Evolutionary conservation across 495 filamentous ascomycete genomes (phyloP).

Genomic region (Beverwykella pulmonaria): DNA sequence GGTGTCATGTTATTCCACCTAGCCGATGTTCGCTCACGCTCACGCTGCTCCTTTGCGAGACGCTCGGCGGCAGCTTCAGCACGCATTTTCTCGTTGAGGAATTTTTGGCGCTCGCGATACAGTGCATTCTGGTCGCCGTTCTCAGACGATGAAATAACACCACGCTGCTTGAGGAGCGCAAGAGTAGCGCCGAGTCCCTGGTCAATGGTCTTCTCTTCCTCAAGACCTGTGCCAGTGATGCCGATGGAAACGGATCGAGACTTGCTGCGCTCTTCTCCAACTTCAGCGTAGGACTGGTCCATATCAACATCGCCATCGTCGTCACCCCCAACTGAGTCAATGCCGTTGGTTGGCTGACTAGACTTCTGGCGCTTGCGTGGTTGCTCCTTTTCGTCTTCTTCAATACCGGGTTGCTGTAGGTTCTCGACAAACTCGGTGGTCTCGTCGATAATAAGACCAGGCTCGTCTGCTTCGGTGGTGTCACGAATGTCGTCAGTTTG

Average conservation of each 20-base stretch:
- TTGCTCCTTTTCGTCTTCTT: conserved; percentile 51
- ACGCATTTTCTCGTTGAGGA: conserved; percentile 74
- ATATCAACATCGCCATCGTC: conserved; percentile 66
- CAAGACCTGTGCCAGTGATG: conserved; percentile 78
- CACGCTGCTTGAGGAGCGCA: conserved; percentile 77
- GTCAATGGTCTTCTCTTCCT: conserved; percentile 52
- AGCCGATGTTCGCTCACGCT: conserved; percentile 80
- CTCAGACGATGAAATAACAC: conserved; percentile 68
- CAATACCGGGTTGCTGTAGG: conserved; percentile 53
- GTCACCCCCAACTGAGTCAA: conserved; percentile 45
- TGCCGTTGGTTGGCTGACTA: conserved; percentile 41
- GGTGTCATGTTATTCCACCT: conserved; percentile 83
- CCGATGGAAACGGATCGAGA: conserved; percentile 51
- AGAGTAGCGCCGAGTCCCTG: conserved; percentile 78
- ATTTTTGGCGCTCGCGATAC: conserved; percentile 74
- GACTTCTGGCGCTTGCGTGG: conserved; percentile 55
- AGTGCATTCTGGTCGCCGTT: conserved; percentile 66
- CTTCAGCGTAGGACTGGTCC: conserved; percentile 60
- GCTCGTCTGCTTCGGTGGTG: conserved; percentile 55
- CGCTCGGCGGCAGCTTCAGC: conserved; percentile 76
- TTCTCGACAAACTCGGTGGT: conserved; percentile 93
- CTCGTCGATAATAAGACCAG: conserved; percentile 87
- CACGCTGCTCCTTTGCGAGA: conserved; percentile 78
- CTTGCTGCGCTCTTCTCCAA: conserved; percentile 48
- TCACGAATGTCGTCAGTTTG: conserved; percentile 60